Evolutionary conservation across 116 monocot genomes (phyloP).

Genomic region (Cymodocea nodosa): DNA sequence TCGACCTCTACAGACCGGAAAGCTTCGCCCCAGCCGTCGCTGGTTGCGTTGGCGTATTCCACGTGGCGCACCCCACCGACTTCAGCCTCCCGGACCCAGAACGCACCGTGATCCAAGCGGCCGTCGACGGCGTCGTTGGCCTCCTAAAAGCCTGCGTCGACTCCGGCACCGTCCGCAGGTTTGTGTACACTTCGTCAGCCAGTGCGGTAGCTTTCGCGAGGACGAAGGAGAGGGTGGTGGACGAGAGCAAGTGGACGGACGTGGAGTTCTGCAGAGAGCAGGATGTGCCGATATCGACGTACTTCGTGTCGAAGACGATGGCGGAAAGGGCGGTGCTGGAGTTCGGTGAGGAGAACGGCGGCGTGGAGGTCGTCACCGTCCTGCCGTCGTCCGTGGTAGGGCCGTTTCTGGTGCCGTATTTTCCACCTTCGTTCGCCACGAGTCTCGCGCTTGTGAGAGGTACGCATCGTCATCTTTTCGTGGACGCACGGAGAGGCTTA

Average conservation of each 20-base stretch:
- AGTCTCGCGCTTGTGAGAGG: no score
- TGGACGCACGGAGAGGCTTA: no score
- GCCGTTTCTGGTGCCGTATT: no score
- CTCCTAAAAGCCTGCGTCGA: neutral
- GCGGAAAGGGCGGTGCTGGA: neutral
- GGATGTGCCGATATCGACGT: neutral
- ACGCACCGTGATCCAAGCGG: neutral
- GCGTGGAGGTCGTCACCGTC: no score
- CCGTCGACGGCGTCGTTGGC: neutral
- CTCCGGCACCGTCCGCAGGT: no score
- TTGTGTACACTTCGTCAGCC: neutral
- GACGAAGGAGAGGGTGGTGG: neutral
- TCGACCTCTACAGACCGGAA: no score
- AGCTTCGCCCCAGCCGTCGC: no score
- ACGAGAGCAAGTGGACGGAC: constrained; percentile 7
- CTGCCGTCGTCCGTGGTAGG: no score
- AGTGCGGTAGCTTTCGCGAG: neutral
- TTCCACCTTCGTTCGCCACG: no score
- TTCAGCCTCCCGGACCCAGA: neutral
- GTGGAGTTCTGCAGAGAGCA: constrained; percentile 1
- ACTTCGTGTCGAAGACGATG: constrained; percentile 7
- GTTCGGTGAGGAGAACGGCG: no score
- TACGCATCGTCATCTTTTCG: no score
- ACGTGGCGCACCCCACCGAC: neutral
- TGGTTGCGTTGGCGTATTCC: neutral